Base-by-base conservation (phyloP, 495 filamentous ascomycete species). In the Hyaloscypha variabilis region DNA sequence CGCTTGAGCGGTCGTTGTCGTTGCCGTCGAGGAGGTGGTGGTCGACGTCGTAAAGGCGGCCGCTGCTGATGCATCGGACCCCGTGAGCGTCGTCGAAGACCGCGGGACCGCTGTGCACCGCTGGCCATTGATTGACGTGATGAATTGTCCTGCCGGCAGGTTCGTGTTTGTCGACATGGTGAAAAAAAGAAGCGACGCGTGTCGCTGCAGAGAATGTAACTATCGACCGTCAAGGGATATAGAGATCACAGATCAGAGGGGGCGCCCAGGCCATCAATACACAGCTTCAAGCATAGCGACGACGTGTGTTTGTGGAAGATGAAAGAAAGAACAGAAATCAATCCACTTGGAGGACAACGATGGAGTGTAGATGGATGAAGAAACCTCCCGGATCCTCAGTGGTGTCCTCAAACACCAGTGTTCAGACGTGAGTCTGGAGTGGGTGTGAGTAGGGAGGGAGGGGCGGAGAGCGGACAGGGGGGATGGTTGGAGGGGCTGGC, bases 71-170 rank as follows among this genome's bases (percentile, higher is more conserved):
- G 62, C 62, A 14, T 52, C 28, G 31, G 53, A 59, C 10, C 58
- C 69, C 67, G 60, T 25, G 55, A 42, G 58, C 30, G 66, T 64
- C 29, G 62, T 73, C 34, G 63, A 54, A 46, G 70, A 64, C 60
- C 75, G 79, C 42, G 82, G 81, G 58, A 81, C 68, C 34, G 77
- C 78, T 67, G 82, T 82, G 70, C 83, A 84, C 70, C 73, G 76
- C 63, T 71, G 77, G 23, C 81, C 81, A 24, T 75, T 58, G 55
- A 82, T 75, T 17, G 73, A 79, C 29, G 82, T 80, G 65, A 80
- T 73, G 30, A 70, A 76, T n/a, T 73, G 76, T 67, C 77, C 75
- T 71, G 72, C 64, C 58, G 75, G 77, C 72, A 77, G 74, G 56
- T 66, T 71, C 42, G 67, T 61, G 42, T 63, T 67, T 30, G 74